These are phyloP conservation scores for Marasmius tenuissimus DNA, from an alignment of 1,284 basidiomycete genomes.

Conservation along the genomic window DNA sequence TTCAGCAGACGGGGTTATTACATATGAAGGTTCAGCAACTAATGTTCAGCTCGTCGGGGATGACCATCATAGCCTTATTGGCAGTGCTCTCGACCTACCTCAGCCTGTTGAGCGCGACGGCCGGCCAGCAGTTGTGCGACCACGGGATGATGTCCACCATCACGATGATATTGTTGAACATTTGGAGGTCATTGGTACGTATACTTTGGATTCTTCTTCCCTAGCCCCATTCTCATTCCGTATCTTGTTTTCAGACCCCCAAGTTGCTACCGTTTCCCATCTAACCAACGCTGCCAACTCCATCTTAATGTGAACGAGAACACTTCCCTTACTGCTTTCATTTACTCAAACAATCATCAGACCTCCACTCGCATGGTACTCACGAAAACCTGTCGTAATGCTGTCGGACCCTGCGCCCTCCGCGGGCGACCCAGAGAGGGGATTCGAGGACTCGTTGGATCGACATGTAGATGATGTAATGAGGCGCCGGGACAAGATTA, in stretches of 20 bases:
- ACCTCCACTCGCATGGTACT: slow-evolving; percentile 69
- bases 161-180: slow-evolving; percentile 76
- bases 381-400: slow-evolving; percentile 64
- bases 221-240: neutral
- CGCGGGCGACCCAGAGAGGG: slow-evolving; percentile 26
- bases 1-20: slow-evolving; percentile 7
- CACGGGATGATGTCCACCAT: slow-evolving; percentile 41
- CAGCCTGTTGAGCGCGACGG: slow-evolving; percentile 16
- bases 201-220: neutral
- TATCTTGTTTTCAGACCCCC: slow-evolving; percentile 52
- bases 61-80: slow-evolving; percentile 26
- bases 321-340: neutral
- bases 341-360: slow-evolving; percentile 30
- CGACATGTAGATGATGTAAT: slow-evolving; percentile 81
- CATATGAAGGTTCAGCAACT: slow-evolving; percentile 15
- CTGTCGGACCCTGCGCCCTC: slow-evolving; percentile 40
- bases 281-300: slow-evolving; percentile 80
- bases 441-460: slow-evolving; percentile 65
- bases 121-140: neutral
- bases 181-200: slow-evolving; percentile 72
- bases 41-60: slow-evolving; percentile 26
- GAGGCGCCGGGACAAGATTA: slow-evolving; percentile 60
- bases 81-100: slow-evolving; percentile 14
- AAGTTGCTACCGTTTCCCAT: slow-evolving; percentile 68
- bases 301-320: slow-evolving; percentile 56